Conservation (phyloP, 2,329 filamentous ascomycete species). For the Chaetoscypha palmicola region DNA sequence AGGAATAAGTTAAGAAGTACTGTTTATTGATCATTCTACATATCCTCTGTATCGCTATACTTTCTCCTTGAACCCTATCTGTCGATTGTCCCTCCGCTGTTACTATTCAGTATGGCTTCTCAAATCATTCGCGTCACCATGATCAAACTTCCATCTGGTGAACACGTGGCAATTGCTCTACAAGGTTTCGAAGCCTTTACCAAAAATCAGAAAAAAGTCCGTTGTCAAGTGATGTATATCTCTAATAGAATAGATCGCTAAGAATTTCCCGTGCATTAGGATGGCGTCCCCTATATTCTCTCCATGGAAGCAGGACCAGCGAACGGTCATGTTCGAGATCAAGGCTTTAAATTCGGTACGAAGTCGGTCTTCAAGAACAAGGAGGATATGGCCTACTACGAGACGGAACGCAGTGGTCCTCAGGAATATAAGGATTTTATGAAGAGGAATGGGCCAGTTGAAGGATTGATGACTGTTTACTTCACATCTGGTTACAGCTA, state of each 20-base stretch:
- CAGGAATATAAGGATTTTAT: slow-evolving; percentile 36
- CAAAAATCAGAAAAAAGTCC: slow-evolving; percentile 14
- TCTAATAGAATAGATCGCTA: too few species aligned
- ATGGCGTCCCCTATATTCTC: slow-evolving; percentile 51
- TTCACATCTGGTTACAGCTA: slow-evolving; percentile 9
- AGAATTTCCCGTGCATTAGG: too few species aligned
- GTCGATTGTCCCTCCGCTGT: too few species aligned
- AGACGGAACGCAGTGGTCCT: slow-evolving; percentile 48
- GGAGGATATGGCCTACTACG: slow-evolving; percentile 53
- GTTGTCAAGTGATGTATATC: background rate
- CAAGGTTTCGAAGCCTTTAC: slow-evolving; percentile 14
- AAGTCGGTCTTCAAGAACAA: slow-evolving; percentile 46
- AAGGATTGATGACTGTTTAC: slow-evolving; percentile 18
- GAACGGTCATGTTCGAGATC: slow-evolving; percentile 41
- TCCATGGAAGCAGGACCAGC: slow-evolving; percentile 40
- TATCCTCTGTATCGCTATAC: too few species aligned
- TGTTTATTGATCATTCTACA: too few species aligned
- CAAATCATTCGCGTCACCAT: slow-evolving; percentile 13
- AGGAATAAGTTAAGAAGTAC: too few species aligned
- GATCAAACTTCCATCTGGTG: slow-evolving; percentile 11
- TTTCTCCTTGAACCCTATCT: too few species aligned
- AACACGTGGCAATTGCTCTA: slow-evolving; percentile 7
- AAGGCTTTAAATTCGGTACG: slow-evolving; percentile 47
- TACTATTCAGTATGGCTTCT: slow-evolving; percentile 10
- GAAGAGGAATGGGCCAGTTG: slow-evolving; percentile 14